Percentiles rank a stretch among this genome's conserved stretches.
phyloP scores from a whole-genome alignment of 352 stramenopile species.

The Phytophthora ohioensis region DNA sequence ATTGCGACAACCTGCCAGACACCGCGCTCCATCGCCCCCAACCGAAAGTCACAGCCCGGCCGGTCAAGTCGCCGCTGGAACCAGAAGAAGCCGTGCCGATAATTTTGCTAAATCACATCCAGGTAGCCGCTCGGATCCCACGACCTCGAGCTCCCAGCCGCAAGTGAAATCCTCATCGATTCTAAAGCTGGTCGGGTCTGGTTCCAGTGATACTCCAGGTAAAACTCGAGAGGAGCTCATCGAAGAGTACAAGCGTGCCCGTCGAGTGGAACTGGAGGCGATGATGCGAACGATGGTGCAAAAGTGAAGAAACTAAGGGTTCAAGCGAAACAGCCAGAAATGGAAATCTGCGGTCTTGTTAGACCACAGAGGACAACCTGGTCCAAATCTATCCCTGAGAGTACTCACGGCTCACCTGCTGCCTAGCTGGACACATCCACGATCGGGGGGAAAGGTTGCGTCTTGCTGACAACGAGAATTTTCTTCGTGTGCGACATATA shows the following conservation, averaged over 20 bases:
- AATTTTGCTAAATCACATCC: constrained; percentile 14
- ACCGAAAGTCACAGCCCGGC: constrained; percentile 18
- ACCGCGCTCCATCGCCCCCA: constrained; percentile 16
- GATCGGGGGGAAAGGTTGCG: constrained; percentile 93
- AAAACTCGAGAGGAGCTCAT: constrained; percentile 67
- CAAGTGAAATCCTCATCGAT: constrained; percentile 54
- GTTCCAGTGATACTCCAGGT: constrained; percentile 36
- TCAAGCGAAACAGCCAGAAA: not conserved
- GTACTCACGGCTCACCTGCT: not conserved
- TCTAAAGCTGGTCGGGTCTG: constrained; percentile 60
- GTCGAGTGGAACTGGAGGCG: constrained; percentile 68
- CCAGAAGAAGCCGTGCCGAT: constrained; percentile 21
- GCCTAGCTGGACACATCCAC: constrained; percentile 76
- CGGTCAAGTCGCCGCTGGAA: constrained; percentile 9
- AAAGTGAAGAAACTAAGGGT: constrained; percentile 34
- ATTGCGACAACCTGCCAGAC: constrained; percentile 1
- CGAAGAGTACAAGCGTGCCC: constrained; percentile 70
- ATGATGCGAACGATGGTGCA: constrained; percentile 77
- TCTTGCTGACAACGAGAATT: constrained; percentile 95
- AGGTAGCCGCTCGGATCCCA: constrained; percentile 3
- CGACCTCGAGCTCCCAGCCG: constrained; percentile 1
- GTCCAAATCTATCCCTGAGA: constrained; percentile 18
- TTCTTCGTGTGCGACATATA: constrained; percentile 98
- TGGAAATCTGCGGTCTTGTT: constrained; percentile 3
- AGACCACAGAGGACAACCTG: not conserved